phyloP scores from a whole-genome alignment of 148 eudicot genomes.

The Silene uniflora region DNA sequence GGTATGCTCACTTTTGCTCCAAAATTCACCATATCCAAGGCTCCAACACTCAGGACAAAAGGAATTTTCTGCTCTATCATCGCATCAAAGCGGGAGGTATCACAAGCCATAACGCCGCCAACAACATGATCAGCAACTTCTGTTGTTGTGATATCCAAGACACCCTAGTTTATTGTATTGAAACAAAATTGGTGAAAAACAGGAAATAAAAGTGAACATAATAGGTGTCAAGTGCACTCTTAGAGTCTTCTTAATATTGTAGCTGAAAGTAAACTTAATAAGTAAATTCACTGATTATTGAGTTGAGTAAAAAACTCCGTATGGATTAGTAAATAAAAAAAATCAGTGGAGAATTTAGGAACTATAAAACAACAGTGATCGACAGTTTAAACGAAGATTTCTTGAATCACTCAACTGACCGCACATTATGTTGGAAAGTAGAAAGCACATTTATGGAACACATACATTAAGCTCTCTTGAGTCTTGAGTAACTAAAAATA shows the following conservation, averaged over 20 bases:
- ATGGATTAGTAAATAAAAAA: background rate
- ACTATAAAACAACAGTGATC: background rate
- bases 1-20: conserved; percentile 73
- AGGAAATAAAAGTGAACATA: conserved; percentile 5
- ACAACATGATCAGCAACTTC: conserved; percentile 93
- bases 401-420: background rate
- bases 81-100: conserved; percentile 78
- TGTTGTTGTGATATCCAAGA: conserved; percentile 93
- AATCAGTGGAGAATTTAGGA: background rate
- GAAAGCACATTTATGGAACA: conserved; percentile 1
- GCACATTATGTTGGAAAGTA: background rate
- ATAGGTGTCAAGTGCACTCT: background rate
- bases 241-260: background rate
- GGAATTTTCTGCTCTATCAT: conserved; percentile 76
- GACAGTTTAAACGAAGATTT: too few species aligned
- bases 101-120: conserved; percentile 99
- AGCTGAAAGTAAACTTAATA: background rate
- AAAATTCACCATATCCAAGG: conserved; percentile 96
- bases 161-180: conserved; percentile 50
- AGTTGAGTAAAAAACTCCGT: background rate
- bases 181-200: conserved; percentile 6
- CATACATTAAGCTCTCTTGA: background rate
- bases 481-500: background rate
- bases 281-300: background rate
- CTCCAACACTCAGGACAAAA: conserved; percentile 85